A percentile compares a stretch with the other conserved stretches of the same genome.
phyloP scores from a whole-genome alignment of 805 yeast genomes.

The Kodamaea jinghongensis region DNA sequence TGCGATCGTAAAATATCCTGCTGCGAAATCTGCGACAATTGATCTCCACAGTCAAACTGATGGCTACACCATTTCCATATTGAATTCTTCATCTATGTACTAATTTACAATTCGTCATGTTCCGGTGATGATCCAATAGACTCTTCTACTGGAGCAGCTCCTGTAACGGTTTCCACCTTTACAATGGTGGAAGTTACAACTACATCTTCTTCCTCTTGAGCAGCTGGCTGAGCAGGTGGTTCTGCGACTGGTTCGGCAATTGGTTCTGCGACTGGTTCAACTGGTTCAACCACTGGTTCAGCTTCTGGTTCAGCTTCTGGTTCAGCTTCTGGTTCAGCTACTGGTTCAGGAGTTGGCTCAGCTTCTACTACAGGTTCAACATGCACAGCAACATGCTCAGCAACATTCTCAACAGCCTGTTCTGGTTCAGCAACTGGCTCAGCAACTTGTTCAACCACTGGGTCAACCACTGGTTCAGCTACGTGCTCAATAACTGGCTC shows the following conservation, averaged over 20 bases:
- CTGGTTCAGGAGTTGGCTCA: background rate
- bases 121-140: background rate
- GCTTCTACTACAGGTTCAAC: conserved; percentile 4
- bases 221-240: background rate
- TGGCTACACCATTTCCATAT: too few relatives aligned
- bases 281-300: conserved; percentile 4
- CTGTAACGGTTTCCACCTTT: conserved; percentile 3
- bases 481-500: too few relatives aligned
- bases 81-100: background rate
- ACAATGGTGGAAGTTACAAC: background rate
- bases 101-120: conserved; percentile 9
- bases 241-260: conserved; percentile 3
- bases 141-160: background rate
- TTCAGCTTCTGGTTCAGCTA: background rate
- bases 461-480: conserved; percentile 7
- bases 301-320: background rate
- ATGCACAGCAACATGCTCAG: background rate
- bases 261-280: too few relatives aligned
- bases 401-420: background rate
- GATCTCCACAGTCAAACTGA: too few relatives aligned
- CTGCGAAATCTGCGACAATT: too few relatives aligned
- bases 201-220: background rate
- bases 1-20: too few relatives aligned
- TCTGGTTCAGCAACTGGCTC: background rate
- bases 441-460: background rate